phyloP scores from a whole-genome alignment of 306 rosid species.

The Canavalia gladiata region DNA sequence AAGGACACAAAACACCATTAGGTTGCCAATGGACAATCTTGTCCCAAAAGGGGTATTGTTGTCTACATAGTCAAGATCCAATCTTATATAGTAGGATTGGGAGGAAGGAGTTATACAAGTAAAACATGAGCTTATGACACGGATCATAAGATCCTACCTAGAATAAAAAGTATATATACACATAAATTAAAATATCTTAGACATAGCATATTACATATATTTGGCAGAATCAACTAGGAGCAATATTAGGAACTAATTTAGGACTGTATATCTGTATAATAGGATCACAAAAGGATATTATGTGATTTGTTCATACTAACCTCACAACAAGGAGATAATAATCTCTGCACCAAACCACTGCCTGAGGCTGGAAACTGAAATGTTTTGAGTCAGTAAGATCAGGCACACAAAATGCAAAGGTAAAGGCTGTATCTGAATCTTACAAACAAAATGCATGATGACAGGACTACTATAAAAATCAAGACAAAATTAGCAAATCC shows the following conservation, averaged over 20 bases:
- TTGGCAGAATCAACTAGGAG: neutral
- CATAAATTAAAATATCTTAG: neutral
- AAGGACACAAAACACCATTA: neutral
- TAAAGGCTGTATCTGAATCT: slow-evolving; percentile 39
- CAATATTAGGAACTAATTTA: neutral
- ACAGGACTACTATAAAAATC: slow-evolving; percentile 22
- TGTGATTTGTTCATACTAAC: slow-evolving; percentile 56
- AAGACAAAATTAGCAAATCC: slow-evolving; percentile 24
- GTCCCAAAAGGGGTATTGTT: neutral
- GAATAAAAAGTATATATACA: neutral
- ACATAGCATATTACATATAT: neutral
- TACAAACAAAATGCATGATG: slow-evolving; percentile 14
- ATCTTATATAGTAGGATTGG: neutral
- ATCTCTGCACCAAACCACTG: slow-evolving; percentile 73
- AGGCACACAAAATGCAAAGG: slow-evolving; percentile 41
- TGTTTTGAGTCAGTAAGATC: slow-evolving; percentile 45
- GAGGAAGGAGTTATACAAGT: neutral
- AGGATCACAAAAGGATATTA: neutral
- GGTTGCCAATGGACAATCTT: slow-evolving; percentile 24
- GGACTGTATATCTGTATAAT: neutral
- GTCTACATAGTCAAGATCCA: neutral
- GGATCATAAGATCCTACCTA: neutral
- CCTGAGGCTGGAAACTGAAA: slow-evolving; percentile 74
- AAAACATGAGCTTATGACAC: neutral
- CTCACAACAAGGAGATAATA: slow-evolving; percentile 84